phyloP scores from a whole-genome alignment of 23 red algal species.

The Gracilaria caudata region DNA sequence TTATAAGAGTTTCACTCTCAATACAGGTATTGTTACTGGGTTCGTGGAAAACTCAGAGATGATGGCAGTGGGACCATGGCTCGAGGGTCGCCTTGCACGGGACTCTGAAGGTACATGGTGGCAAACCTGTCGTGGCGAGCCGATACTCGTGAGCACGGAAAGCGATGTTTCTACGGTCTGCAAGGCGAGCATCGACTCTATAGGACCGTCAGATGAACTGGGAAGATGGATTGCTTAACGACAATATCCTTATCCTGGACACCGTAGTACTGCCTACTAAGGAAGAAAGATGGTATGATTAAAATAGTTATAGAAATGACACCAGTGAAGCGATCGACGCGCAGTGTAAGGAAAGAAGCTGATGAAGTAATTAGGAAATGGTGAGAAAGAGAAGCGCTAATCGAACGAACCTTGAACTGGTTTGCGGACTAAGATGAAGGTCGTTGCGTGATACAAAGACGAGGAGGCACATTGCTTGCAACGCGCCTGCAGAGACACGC shows the following conservation, averaged over 20 bases:
- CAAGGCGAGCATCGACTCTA: not conserved
- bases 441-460: no score
- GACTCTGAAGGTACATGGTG: constrained; percentile 2
- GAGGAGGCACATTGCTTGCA: no score
- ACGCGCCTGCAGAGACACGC: no score
- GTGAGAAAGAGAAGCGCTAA: not conserved
- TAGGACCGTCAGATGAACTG: not conserved
- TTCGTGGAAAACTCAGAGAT: constrained; percentile 2
- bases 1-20: constrained; percentile 8
- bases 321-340: not conserved
- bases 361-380: not conserved
- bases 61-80: constrained; percentile 7
- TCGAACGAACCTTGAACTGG: no score
- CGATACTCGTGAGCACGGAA: constrained; percentile 1
- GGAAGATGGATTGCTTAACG: not conserved
- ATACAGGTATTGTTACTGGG: not conserved
- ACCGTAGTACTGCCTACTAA: no score
- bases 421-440: no score
- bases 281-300: not conserved
- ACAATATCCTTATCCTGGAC: no score
- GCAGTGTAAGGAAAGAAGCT: not conserved
- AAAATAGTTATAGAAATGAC: not conserved
- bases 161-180: not conserved
- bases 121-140: not conserved
- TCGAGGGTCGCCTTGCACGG: not conserved